Evolutionary conservation across 2,329 filamentous ascomycete genomes (phyloP).

Genomic region (Ilyonectria robusta): DNA sequence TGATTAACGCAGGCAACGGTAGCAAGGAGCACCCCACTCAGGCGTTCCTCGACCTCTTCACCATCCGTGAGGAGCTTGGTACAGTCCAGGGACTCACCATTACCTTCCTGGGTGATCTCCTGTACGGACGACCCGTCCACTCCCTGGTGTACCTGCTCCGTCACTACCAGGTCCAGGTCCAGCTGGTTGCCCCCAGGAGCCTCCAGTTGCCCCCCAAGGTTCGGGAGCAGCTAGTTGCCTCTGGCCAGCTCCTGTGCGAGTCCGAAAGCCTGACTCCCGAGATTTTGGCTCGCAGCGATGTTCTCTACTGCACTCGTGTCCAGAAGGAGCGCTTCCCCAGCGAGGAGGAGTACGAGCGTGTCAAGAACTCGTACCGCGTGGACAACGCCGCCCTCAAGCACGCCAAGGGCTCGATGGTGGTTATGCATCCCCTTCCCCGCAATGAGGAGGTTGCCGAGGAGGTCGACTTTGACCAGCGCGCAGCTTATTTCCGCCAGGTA

Average conservation of each 20-base stretch:
- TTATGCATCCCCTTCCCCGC: conserved; percentile 94
- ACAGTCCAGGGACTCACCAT: conserved; percentile 96
- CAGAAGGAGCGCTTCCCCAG: conserved; percentile 97
- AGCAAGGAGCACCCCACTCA: conserved; percentile 97
- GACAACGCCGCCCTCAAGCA: conserved; percentile 92
- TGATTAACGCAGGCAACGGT: conserved; percentile 98
- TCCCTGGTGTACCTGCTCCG: conserved; percentile 93
- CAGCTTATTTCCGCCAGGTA: conserved; percentile 99
- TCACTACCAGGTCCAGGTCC: conserved; percentile 95
- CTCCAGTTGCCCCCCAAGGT: conserved; percentile 84
- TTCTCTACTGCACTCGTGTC: conserved; percentile 96
- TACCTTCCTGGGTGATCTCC: conserved; percentile 94
- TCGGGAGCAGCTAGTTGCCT: conserved; percentile 77
- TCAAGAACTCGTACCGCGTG: conserved; percentile 91
- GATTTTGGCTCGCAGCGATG: conserved; percentile 88
- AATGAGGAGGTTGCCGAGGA: conserved; percentile 96
- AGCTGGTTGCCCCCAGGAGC: conserved; percentile 87
- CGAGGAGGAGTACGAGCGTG: conserved; percentile 82
- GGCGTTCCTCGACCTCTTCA: conserved; percentile 97
- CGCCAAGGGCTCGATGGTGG: conserved; percentile 92
- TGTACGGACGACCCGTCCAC: conserved; percentile 95
- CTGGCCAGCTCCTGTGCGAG: conserved; percentile 84
- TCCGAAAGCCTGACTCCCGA: conserved; percentile 86
- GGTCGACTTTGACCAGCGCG: conserved; percentile 96
- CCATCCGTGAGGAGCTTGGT: conserved; percentile 96